Evolutionary conservation across 148 eudicot species (phyloP), one percentile per base, ranked within the genome.

Genomic region (Persicaria tinctoria): DNA sequence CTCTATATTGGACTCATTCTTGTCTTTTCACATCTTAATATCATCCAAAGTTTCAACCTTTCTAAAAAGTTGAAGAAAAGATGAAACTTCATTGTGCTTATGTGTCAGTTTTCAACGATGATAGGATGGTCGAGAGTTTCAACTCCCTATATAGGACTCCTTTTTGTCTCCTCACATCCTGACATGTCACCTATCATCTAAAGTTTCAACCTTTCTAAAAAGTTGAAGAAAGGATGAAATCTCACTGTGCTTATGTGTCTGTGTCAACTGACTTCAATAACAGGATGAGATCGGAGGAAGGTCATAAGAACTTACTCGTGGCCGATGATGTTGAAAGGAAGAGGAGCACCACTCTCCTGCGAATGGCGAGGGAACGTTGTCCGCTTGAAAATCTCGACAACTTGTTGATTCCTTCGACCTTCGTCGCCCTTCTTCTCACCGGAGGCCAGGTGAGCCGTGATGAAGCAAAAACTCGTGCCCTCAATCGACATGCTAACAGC

Each of bases 341-440:
- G 78, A 55, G 64, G 57, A 49, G 41, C 76, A 50, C 56, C 73
- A 9, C 76, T 80, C 48, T 86, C 89, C 74, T 73, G 78, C 14
- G 82, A 70, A 12, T 55, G 77, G 71, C 84, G 46, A 13, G 86
- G 60, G 79, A 88, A 88, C 51, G 74, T 49, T 1, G 89, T 88
- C 55, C 91, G 74, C 77, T 76, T 84, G 46, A 88, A 88, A 80
- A 88, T 88, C 77, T 88, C 82, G 0, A 77, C 64, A 5, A 88
- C 91, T 77, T 88, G 91, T 71, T 80, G 79, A 74, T 88, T 88
- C 64, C 91, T 86, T 71, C 82, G 78, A 70, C 79, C 82, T 75
- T 88, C 91, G 62, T 86, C 89, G 3, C 89, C 89, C 73, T 81
- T 84, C 85, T 86, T 88, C 85, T 88, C 91, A 13, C 91, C 91